Conservation (phyloP, 75 land plant genomes). For the Sequoiadendron giganteum region DNA sequence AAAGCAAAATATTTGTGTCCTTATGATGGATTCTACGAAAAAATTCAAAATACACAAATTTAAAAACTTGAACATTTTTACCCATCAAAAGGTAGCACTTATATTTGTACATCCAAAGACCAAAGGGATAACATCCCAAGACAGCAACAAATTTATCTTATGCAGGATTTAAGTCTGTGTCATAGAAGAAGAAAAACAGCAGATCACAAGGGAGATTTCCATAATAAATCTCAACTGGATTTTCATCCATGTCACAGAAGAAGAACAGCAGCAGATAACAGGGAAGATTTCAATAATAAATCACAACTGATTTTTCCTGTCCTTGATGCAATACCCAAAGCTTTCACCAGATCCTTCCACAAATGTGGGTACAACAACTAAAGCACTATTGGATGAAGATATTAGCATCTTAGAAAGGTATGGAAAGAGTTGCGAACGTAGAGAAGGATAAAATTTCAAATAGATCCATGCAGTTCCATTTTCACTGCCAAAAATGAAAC, state of each 20-base stretch:
- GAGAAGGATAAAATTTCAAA: neutral
- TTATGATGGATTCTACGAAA: neutral
- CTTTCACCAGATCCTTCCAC: neutral
- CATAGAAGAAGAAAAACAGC: neutral
- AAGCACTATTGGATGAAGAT: neutral
- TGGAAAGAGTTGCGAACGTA: neutral
- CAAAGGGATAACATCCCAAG: neutral
- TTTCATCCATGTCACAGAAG: too few relatives aligned
- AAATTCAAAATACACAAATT: neutral
- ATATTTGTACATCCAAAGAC: slow-evolving; percentile 13
- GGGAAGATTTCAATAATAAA: neutral
- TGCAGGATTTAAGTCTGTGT: neutral
- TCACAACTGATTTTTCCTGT: neutral
- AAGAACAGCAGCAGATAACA: too few relatives aligned
- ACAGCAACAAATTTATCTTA: neutral
- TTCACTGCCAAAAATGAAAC: neutral
- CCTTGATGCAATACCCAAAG: neutral
- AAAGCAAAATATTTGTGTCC: neutral
- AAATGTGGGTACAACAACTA: neutral
- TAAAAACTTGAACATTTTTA: neutral
- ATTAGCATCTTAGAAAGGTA: neutral
- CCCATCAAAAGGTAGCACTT: neutral
- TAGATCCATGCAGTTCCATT: neutral
- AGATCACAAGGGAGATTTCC: neutral
- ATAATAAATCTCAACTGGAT: neutral